Conservation (phyloP, 2,329 filamentous ascomycete species). For the Drechslerella coelobrocha region DNA sequence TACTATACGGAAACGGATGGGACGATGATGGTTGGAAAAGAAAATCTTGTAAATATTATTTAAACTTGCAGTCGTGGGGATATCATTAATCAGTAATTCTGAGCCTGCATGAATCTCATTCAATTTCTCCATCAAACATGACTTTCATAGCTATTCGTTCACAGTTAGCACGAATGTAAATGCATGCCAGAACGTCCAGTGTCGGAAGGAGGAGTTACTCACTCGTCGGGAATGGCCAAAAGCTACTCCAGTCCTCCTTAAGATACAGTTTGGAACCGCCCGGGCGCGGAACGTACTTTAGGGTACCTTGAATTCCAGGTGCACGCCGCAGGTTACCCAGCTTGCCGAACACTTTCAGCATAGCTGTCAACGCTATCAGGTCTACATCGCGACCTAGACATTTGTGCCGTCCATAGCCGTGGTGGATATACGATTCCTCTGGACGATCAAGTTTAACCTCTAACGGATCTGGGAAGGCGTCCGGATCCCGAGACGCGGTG, state of each 20-base stretch:
- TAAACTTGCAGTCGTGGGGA: no score
- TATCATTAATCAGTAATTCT: no score
- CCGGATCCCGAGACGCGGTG: constrained; percentile 65
- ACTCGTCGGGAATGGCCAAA: constrained; percentile 63
- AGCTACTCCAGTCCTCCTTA: constrained; percentile 69
- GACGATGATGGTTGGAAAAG: no score
- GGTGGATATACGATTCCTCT: constrained; percentile 70
- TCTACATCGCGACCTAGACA: constrained; percentile 69
- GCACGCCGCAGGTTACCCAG: constrained; percentile 68
- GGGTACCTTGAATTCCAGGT: constrained; percentile 69
- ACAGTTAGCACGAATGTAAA: background rate
- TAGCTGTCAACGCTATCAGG: constrained; percentile 69
- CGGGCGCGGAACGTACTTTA: constrained; percentile 69
- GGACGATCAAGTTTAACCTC: constrained; percentile 70
- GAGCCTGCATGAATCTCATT: no score
- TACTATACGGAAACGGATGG: no score
- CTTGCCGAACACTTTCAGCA: constrained; percentile 71
- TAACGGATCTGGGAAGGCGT: constrained; percentile 68
- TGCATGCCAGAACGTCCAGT: no score
- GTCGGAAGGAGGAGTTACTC: background rate
- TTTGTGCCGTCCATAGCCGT: constrained; percentile 68
- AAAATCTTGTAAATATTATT: no score
- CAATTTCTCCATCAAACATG: constrained; percentile 40
- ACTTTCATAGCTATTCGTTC: constrained; percentile 34
- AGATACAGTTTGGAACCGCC: constrained; percentile 69